A percentile compares a stretch with the other conserved stretches of the same genome.
These are phyloP conservation scores for Pichia kudriavzevii DNA, from an alignment of 1,139 yeast species.

Conservation along the genomic window DNA sequence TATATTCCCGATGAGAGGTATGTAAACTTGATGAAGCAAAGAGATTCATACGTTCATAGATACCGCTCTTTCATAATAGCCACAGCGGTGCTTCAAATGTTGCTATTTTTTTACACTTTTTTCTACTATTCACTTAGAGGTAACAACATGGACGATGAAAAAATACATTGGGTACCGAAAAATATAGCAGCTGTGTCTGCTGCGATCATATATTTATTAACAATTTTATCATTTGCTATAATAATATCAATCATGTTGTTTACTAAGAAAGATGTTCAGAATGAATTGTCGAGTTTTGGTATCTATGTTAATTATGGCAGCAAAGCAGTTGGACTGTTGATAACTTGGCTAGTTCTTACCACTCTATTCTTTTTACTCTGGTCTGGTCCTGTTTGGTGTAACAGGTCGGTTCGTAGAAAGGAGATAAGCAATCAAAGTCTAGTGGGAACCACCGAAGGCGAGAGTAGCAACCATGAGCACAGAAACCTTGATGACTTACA, in stretches of 20 bases:
- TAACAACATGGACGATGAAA: slow-evolving; percentile 28
- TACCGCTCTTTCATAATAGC: slow-evolving; percentile 29
- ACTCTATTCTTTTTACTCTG: slow-evolving; percentile 24
- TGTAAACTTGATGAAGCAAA: slow-evolving; percentile 16
- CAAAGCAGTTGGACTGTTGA: slow-evolving; percentile 10
- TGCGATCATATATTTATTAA: slow-evolving; percentile 19
- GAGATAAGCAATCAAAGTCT: too few relatives aligned
- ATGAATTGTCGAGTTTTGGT: slow-evolving; percentile 39
- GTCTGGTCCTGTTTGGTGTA: slow-evolving; percentile 41
- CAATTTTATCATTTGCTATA: slow-evolving; percentile 25
- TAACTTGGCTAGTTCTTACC: slow-evolving; percentile 31
- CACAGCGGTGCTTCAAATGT: slow-evolving; percentile 26
- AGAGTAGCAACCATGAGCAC: not conserved
- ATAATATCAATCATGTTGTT: slow-evolving; percentile 23
- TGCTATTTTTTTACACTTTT: slow-evolving; percentile 29
- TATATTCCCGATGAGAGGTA: slow-evolving; percentile 22
- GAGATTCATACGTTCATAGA: slow-evolving; percentile 23
- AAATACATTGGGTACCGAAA: slow-evolving; percentile 22
- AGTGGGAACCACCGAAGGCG: not conserved
- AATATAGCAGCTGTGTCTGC: slow-evolving; percentile 31
- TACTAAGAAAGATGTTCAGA: slow-evolving; percentile 28
- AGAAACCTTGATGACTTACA: too few relatives aligned
- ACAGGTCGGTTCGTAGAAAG: too few relatives aligned
- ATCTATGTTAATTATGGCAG: slow-evolving; percentile 35
- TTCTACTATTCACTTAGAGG: slow-evolving; percentile 34